A percentile compares a stretch with the other conserved stretches of the same genome.
These are phyloP conservation scores for Neoboletus subvelutipes DNA, from an alignment of 768 basidiomycete genomes.

Conservation along the genomic window DNA sequence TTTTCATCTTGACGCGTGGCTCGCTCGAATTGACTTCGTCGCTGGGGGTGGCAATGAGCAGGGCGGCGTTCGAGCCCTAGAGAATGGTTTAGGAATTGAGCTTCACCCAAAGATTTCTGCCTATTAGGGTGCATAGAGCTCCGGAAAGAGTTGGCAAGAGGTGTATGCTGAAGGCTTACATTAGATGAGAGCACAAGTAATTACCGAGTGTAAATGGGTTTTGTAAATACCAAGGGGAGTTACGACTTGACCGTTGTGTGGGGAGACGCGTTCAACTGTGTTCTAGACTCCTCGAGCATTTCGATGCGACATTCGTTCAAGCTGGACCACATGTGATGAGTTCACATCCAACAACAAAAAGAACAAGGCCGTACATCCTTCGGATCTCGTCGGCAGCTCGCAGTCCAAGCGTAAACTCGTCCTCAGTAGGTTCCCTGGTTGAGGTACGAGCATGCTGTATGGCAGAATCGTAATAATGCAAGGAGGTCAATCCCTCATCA, in stretches of 20 bases:
- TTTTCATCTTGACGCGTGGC: conserved; percentile 54
- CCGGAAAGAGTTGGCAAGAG: conserved; percentile 46
- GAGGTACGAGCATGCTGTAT: conserved; percentile 70
- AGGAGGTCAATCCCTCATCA: conserved; percentile 60
- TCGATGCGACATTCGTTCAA: conserved; percentile 64
- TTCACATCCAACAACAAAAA: not conserved
- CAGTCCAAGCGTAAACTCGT: conserved; percentile 65
- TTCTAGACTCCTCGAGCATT: conserved; percentile 58
- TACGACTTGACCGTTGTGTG: conserved; percentile 15
- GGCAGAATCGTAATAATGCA: conserved; percentile 77
- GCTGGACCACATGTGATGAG: conserved; percentile 32
- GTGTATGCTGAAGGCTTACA: conserved; percentile 46
- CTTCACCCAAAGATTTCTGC: conserved; percentile 38
- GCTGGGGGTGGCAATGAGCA: conserved; percentile 37
- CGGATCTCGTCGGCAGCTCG: conserved; percentile 60
- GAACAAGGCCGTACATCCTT: conserved; percentile 43
- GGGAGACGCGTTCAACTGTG: conserved; percentile 36
- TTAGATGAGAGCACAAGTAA: conserved; percentile 21
- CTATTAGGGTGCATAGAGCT: conserved; percentile 47
- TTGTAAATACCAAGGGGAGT: not conserved
- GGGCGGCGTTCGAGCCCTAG: conserved; percentile 38
- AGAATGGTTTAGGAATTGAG: conserved; percentile 38
- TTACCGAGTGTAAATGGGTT: not conserved
- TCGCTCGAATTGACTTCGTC: conserved; percentile 45
- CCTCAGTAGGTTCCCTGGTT: conserved; percentile 58